Percentiles rank a stretch among this genome's conserved stretches.
These are phyloP conservation scores for Verticillium nonalfalfae DNA, from an alignment of 2,329 filamentous ascomycete genomes.

Conservation along the genomic window DNA sequence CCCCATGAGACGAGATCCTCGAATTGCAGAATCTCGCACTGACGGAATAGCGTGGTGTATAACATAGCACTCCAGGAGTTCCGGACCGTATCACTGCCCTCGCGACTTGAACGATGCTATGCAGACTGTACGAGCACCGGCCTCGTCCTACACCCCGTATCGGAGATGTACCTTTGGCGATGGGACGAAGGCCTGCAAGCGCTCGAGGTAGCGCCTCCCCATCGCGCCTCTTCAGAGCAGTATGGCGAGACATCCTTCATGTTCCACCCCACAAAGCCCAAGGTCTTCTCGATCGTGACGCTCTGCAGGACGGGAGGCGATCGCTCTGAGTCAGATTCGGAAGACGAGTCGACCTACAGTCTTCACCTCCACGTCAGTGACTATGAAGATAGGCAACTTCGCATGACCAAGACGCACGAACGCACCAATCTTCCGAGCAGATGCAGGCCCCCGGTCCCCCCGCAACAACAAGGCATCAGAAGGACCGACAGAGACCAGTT, in stretches of 20 bases:
- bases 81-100: not conserved
- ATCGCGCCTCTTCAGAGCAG: not conserved
- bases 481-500: no score
- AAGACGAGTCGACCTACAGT: not conserved
- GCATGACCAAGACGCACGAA: not conserved
- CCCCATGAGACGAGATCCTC: no score
- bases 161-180: not conserved
- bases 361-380: not conserved
- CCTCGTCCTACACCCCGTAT: not conserved
- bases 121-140: not conserved
- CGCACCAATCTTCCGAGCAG: not conserved
- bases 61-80: not conserved
- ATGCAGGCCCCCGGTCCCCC: accelerated
- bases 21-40: not conserved
- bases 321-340: not conserved
- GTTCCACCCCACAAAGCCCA: not conserved
- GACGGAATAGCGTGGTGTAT: not conserved
- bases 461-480: not conserved
- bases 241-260: not conserved
- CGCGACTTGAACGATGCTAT: not conserved
- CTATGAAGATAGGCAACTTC: not conserved
- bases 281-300: not conserved
- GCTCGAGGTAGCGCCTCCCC: not conserved
- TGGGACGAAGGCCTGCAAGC: not conserved
- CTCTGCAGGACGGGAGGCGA: not conserved